Evolutionary conservation across 495 filamentous ascomycete species (phyloP).

Genomic region (Annulohypoxylon stygium): DNA sequence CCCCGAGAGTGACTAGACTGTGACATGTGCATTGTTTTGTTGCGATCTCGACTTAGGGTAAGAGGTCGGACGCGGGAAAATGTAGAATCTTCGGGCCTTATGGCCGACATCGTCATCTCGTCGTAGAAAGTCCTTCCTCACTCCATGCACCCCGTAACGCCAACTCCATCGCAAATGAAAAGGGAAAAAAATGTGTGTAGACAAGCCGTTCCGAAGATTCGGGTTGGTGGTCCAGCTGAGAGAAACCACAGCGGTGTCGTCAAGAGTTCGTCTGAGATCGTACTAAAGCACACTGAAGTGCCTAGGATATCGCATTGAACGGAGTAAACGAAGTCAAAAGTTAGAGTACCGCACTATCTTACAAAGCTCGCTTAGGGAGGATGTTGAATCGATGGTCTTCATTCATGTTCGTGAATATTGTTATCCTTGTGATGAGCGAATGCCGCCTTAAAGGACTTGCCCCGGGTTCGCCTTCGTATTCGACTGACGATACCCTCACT

Average conservation of each 20-base stretch:
- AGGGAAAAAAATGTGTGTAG: slow-evolving; percentile 29
- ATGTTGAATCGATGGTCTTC: slow-evolving; percentile 13
- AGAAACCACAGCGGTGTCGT: slow-evolving; percentile 45
- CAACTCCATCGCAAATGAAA: slow-evolving; percentile 50
- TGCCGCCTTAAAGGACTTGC: slow-evolving; percentile 51
- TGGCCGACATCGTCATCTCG: slow-evolving; percentile 42
- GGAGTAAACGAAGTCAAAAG: slow-evolving; percentile 30
- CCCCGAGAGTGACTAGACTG: slow-evolving; percentile 28
- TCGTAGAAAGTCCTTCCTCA: slow-evolving; percentile 38
- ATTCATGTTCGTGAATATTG: slow-evolving; percentile 50
- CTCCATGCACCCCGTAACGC: slow-evolving; percentile 46
- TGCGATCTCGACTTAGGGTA: slow-evolving; percentile 41
- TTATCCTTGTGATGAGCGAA: slow-evolving; percentile 50
- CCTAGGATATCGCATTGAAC: slow-evolving; percentile 44
- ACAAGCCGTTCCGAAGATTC: slow-evolving; percentile 25
- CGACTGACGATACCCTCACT: slow-evolving; percentile 45
- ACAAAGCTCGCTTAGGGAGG: slow-evolving; percentile 18
- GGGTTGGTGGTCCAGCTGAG: slow-evolving; percentile 29
- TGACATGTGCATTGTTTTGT: slow-evolving; percentile 27
- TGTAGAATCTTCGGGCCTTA: slow-evolving; percentile 33
- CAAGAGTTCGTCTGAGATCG: slow-evolving; percentile 51
- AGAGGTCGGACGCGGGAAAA: slow-evolving; percentile 44
- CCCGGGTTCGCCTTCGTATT: slow-evolving; percentile 51
- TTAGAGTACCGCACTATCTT: slow-evolving; percentile 24
- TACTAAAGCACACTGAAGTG: slow-evolving; percentile 29